These are phyloP conservation scores for Yamadazyma songkhlaensis DNA, from an alignment of 1,139 yeast species.

Conservation along the genomic window DNA sequence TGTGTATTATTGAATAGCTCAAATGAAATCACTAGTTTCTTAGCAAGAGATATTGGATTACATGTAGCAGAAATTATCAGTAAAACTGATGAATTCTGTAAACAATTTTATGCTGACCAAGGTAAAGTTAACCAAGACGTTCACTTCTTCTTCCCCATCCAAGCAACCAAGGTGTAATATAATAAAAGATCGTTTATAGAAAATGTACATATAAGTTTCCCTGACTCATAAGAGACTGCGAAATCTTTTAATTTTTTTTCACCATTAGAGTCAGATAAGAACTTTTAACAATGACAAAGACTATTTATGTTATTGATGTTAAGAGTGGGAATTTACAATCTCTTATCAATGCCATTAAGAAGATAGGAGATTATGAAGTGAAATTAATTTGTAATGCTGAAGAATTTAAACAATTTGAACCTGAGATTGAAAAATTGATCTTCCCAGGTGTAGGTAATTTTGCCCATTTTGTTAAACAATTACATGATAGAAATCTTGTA, in stretches of 20 bases:
- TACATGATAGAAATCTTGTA: constrained; percentile 59
- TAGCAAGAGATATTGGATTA: constrained; percentile 30
- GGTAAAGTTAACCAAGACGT: constrained; percentile 17
- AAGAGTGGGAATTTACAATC: constrained; percentile 94
- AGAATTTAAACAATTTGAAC: constrained; percentile 35
- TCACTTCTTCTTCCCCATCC: constrained; percentile 31
- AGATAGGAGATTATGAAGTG: constrained; percentile 63
- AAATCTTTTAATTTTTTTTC: too few relatives aligned
- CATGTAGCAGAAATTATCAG: constrained; percentile 34
- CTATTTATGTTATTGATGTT: constrained; percentile 84
- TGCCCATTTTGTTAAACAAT: constrained; percentile 83
- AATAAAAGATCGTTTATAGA: not conserved
- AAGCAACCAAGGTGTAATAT: constrained; percentile 22
- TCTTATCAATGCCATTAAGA: constrained; percentile 77
- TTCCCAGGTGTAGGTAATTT: constrained; percentile 97
- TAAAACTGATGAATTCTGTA: constrained; percentile 29
- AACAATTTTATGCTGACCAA: constrained; percentile 16
- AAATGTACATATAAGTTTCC: too few relatives aligned
- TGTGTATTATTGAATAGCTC: constrained; percentile 28
- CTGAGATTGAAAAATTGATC: constrained; percentile 53
- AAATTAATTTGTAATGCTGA: constrained; percentile 42
- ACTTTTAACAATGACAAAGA: constrained; percentile 5
- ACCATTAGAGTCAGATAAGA: too few relatives aligned
- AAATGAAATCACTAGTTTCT: constrained; percentile 32
- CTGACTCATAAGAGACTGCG: not conserved